Evolutionary conservation across 2,329 filamentous ascomycete genomes (phyloP).

Genomic region (Aspergillus latus): DNA sequence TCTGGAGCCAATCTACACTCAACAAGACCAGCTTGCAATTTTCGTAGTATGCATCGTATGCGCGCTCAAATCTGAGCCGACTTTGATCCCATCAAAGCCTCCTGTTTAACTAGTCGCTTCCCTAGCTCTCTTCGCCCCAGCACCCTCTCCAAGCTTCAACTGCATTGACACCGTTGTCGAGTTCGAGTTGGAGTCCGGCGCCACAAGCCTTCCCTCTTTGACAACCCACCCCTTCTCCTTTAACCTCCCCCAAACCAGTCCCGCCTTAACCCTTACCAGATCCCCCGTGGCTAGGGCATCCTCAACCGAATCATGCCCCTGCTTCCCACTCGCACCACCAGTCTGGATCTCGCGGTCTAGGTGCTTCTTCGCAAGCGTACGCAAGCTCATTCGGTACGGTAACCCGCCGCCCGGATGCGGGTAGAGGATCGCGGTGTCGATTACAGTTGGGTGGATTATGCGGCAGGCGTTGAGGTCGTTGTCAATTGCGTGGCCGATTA

Average conservation of each 20-base stretch:
- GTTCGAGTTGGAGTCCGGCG: conserved; percentile 25
- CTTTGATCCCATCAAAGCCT: background rate
- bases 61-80: background rate
- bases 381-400: conserved; percentile 76
- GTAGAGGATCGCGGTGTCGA: conserved; percentile 84
- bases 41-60: background rate
- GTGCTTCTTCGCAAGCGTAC: conserved; percentile 66
- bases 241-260: conserved; percentile 68
- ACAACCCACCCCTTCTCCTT: conserved; percentile 67
- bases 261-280: conserved; percentile 70
- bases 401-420: conserved; percentile 76
- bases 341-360: conserved; percentile 78
- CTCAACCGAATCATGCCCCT: conserved; percentile 87
- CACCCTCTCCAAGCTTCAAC: conserved; percentile 22
- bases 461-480: conserved; percentile 89
- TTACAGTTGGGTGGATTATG: conserved; percentile 77
- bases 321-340: conserved; percentile 44
- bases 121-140: conserved; percentile 27
- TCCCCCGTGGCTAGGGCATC: conserved; percentile 89
- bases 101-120: background rate
- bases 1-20: conserved; percentile 25
- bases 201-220: conserved; percentile 47
- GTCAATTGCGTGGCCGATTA: conserved; percentile 92
- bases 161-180: conserved; percentile 7
- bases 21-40: background rate